Base-by-base conservation (phyloP, 257 asterid species). In the Lavandula angustifolia region DNA sequence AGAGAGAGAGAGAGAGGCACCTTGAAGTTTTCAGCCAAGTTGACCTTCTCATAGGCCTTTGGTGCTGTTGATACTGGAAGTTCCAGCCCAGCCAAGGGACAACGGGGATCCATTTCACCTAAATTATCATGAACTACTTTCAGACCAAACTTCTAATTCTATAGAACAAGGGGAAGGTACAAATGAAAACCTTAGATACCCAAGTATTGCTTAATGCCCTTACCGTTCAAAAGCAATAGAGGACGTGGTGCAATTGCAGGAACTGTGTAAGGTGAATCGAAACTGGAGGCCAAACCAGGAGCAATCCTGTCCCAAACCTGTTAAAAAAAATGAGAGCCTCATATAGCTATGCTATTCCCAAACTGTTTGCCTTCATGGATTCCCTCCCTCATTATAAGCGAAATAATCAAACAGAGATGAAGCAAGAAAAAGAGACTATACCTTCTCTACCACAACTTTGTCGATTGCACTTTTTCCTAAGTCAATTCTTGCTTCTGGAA, bases 261-360 rank as follows among this genome's bases (percentile, higher is more conserved):
- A 41, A 92, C 57, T 3, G 95, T 78, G 73, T 81, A 62, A 56
- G 97, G 95, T 13, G 95, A 68, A 81, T 92, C 97, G 34, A 89
- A 92, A 33, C 7, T 54, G 31, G 97, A 84, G 50, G 79, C 85
- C 78, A 92, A 78, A 72, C 89, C 94, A 9, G 98, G 97, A 70
- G 96, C 96, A 67, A 87, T 92, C 71, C 91, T 81, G 56, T 85
- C 84, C 97, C 98, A 92, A 51, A 89, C 98, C 98, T 92, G 81
- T 59, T 53, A 7, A 59, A 34, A 34, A 53, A 54, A 64, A 1
- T 32, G 4, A 4, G 33, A 33, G 14, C 54, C 34, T 42, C 55
- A 22, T 40, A 52, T 4, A 32, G n/a, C 52, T 49, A 2, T 22
- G 27, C 27, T 22, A 22, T 22, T 22, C 27, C 27, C 38, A n/a